Evolutionary conservation across 768 basidiomycete genomes (phyloP).

Genomic region (Collybiopsis luxurians): DNA sequence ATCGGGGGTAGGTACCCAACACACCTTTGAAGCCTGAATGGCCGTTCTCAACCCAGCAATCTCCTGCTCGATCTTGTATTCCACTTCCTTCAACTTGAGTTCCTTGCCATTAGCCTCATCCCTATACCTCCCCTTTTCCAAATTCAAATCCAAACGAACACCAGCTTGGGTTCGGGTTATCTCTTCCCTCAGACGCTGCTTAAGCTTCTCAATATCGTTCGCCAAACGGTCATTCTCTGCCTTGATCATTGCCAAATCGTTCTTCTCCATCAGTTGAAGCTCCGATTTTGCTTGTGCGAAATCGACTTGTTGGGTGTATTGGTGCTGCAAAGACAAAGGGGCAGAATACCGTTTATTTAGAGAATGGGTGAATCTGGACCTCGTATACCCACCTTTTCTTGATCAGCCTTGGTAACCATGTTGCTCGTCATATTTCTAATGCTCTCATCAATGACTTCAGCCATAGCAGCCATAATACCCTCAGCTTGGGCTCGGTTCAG

Average conservation of each 20-base stretch:
- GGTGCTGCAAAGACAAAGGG: conserved; percentile 63
- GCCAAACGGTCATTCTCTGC: conserved; percentile 95
- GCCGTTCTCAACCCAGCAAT: conserved; percentile 82
- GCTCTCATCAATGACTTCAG: conserved; percentile 96
- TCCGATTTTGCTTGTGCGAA: conserved; percentile 97
- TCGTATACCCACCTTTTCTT: conserved; percentile 75
- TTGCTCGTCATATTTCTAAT: conserved; percentile 93
- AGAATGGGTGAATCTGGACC: not conserved
- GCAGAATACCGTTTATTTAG: not conserved
- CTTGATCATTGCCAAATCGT: conserved; percentile 92
- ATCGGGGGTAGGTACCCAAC: conserved; percentile 9
- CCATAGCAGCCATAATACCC: conserved; percentile 96
- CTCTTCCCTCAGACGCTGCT: conserved; percentile 89
- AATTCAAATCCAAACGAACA: conserved; percentile 89
- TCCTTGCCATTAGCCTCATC: conserved; percentile 92
- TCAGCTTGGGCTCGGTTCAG: conserved; percentile 90
- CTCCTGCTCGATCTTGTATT: conserved; percentile 95
- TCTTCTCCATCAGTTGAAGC: conserved; percentile 94
- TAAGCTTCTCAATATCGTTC: conserved; percentile 90
- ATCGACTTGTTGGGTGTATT: conserved; percentile 95
- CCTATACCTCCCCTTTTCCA: conserved; percentile 94
- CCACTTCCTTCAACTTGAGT: conserved; percentile 96
- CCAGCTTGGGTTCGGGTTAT: conserved; percentile 90
- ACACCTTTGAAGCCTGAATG: conserved; percentile 82
- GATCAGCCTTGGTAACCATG: conserved; percentile 94